Evolutionary conservation across 2,329 filamentous ascomycete species (phyloP), one percentile per base, ranked within the genome.

Genomic region (Fusarium concolor): DNA sequence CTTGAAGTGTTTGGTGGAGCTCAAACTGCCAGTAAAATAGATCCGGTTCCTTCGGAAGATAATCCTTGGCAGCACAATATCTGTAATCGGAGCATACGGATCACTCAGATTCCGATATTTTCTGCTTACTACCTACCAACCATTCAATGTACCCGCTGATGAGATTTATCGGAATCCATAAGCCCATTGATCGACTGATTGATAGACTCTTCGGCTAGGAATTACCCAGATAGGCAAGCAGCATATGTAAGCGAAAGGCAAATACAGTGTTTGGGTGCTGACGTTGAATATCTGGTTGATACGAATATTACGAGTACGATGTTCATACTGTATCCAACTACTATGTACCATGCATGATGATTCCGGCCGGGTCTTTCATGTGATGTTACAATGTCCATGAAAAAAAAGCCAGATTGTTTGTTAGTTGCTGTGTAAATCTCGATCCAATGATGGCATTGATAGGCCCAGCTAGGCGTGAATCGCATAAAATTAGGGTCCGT

Each of bases 11-110:
- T 35, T 38, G 24, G 61, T 64, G 52, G 59, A 56, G 45, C 28
- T 61, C 22, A 56, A 4, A 24, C 22, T 24, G 20, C 24, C 45
- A 55, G 52, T 46, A 42, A 56, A 56, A 62, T 37, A 47, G 62
- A 70, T 56, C 62, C 66, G 66, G 66, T 49, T 70, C 51, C 42
- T 41, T 67, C 66, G 66, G 66, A 63, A 38, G 69, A 63, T 55
- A 66, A 56, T 39, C 62, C 56, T 67, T 63, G 56, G 26, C 66
- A 56, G 38, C 29, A 49, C 14, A 35, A 45, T 35, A 50, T 6
- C 41, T 46, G 44, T 41, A 18, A 56, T 67, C 65, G 56, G 62
- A 69, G 47, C 56, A 67, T 53, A 37, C 65, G 65, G 66, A 52
- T 62, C 28, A 44, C 50, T 41, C 18, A 57, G 50, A 66, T 47